Base-by-base conservation (phyloP, 2,329 filamentous ascomycete species). In the Lecanicillium sp. region DNA sequence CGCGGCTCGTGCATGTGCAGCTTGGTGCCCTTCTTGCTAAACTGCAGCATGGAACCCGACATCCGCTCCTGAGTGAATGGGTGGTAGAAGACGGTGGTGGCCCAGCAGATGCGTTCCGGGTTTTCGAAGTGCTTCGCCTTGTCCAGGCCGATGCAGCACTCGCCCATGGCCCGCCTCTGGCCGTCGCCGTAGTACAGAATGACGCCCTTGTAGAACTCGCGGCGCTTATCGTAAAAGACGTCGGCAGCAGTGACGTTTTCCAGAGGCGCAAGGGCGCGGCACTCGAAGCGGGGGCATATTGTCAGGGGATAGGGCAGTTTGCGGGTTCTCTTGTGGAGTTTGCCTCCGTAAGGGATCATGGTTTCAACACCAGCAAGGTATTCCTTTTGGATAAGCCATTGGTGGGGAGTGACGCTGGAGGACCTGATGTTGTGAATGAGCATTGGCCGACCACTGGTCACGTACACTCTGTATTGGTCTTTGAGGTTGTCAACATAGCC, bases 111-210 rank as follows among this genome's bases (percentile, higher is more conserved):
- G 20, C 39, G 44, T 3, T 33, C 39, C 7, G 44, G 44, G 7
- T 29, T 21, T 5, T 12, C 33, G 20, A 26, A 39, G 14, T 14
- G 7, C 15, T 32, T 38, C 4, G 23, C 33, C 3, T 12, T 9
- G 44, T 46, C 44, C n/a, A 46, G 24, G 12, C 44, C 44, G 14
- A 46, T 32, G 10, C 44, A 35, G 26, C 44, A 46, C 27, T 46
- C 33, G 5, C 44, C 44, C 2, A 46, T 26, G 4, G 44, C 44
- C 32, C 35, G 24, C 14, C 24, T 39, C 15, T 32, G 32, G 8
- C 44, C 44, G 9, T 27, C 32, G 19, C 33, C 27, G 27, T 47
- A 47, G 19, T 39, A 33, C 20, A 47, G 40, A 35, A 47, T 32
- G 36, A 47, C 40, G 26, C 44, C 44, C 21, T 36, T 29, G 27